A percentile compares a stretch with the other conserved stretches of the same genome.
These are phyloP conservation scores for Babesia caballi DNA, from an alignment of 169 alveolate genomes.

Conservation along the genomic window DNA sequence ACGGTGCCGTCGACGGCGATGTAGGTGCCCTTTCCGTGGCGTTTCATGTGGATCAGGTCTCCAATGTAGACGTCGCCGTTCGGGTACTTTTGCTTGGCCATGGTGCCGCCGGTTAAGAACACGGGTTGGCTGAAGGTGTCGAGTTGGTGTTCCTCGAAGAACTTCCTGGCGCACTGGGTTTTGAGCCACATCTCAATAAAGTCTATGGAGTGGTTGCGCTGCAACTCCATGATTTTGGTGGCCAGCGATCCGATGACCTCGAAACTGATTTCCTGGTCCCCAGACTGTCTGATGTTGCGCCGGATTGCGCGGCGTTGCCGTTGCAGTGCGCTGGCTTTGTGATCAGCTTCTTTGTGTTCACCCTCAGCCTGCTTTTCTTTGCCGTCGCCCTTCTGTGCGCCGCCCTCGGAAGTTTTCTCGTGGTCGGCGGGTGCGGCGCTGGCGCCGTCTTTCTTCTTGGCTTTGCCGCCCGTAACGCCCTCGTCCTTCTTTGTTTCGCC, in stretches of 20 bases:
- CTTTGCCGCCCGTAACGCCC: too few species aligned
- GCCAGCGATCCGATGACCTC: constrained; percentile 41
- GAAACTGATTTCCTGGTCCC: constrained; percentile 5
- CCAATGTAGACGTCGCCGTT: constrained; percentile 64
- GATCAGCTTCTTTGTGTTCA: too few species aligned
- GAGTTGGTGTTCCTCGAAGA: constrained; percentile 32
- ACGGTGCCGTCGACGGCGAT: constrained; percentile 45
- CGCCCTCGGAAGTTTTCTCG: background rate
- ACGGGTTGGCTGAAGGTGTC: constrained; percentile 47
- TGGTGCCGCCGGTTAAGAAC: background rate
- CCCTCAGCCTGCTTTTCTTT: too few species aligned
- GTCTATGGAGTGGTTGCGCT: constrained; percentile 49
- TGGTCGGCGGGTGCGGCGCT: background rate
- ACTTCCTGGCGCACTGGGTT: constrained; percentile 20
- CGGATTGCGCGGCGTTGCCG: too few species aligned
- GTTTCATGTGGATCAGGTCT: constrained; percentile 25
- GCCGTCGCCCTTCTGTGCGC: too few species aligned
- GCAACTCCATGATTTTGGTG: constrained; percentile 46
- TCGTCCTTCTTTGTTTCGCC: too few species aligned
- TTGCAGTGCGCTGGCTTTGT: too few species aligned
- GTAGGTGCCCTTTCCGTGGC: constrained; percentile 60
- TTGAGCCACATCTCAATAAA: constrained; percentile 52
- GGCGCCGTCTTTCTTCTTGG: too few species aligned
- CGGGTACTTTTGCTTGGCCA: constrained; percentile 52
- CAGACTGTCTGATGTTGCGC: background rate